Percentiles rank a stretch among this genome's conserved stretches.
These are phyloP conservation scores for Yarrowia sp. DNA, from an alignment of 805 yeast species.

Conservation along the genomic window DNA sequence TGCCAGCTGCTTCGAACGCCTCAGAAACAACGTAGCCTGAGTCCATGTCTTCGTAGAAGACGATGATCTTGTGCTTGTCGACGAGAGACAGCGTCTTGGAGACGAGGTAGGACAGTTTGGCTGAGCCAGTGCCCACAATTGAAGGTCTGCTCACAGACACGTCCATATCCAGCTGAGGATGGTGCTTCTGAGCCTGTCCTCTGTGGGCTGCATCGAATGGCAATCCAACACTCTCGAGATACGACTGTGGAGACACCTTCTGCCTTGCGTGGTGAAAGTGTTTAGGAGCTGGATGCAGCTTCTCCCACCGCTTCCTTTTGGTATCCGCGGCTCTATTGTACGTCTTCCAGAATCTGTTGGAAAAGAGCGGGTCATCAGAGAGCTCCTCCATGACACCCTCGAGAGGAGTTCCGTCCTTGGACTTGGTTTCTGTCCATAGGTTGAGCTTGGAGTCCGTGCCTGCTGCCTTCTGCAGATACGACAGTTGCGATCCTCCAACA, in stretches of 20 bases:
- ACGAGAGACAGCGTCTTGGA: conserved; percentile 52
- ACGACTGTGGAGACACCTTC: background rate
- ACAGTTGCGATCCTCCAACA: background rate
- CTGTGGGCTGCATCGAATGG: background rate
- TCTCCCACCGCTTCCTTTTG: no score
- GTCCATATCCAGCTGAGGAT: background rate
- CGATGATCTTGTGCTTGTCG: conserved; percentile 51
- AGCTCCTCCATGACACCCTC: background rate
- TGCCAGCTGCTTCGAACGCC: conserved; percentile 58
- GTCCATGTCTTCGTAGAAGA: conserved; percentile 70
- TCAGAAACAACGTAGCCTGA: conserved; percentile 68
- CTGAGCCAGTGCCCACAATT: conserved; percentile 55
- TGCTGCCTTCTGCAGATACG: background rate
- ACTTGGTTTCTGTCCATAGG: background rate
- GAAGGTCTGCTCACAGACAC: background rate
- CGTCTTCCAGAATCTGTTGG: background rate
- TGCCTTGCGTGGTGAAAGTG: background rate
- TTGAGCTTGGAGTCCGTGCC: background rate
- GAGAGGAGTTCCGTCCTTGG: background rate
- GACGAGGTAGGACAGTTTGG: conserved; percentile 60
- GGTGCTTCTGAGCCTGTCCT: background rate
- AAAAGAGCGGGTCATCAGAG: background rate
- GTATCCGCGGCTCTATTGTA: background rate
- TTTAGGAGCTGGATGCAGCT: no score
- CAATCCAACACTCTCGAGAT: background rate